Evolutionary conservation across 805 yeast species (phyloP).

Genomic region (Ogataea siamensis): DNA sequence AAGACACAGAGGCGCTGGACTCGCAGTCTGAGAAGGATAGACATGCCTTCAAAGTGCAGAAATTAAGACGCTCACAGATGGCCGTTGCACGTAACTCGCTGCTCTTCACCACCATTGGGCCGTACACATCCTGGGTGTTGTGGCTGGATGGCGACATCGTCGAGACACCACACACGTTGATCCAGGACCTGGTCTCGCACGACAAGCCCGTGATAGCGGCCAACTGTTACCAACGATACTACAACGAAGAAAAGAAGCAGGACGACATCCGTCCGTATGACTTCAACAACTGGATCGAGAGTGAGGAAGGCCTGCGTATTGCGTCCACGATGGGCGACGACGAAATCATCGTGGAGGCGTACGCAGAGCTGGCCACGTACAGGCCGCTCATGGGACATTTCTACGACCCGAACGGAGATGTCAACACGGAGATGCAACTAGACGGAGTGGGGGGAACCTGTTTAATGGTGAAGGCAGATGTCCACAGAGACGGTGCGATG

Average conservation of each 20-base stretch:
- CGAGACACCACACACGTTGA: conserved; percentile 78
- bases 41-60: conserved; percentile 84
- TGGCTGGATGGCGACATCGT: conserved; percentile 96
- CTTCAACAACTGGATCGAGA: conserved; percentile 92
- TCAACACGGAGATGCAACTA: conserved; percentile 68
- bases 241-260: conserved; percentile 53
- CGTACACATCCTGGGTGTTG: conserved; percentile 89
- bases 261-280: conserved; percentile 81
- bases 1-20: conserved; percentile 76
- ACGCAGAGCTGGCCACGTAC: conserved; percentile 88
- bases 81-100: conserved; percentile 92
- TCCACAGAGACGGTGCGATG: conserved; percentile 99
- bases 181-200: conserved; percentile 84
- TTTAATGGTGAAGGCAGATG: conserved; percentile 92
- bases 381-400: conserved; percentile 92
- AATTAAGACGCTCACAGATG: conserved; percentile 86
- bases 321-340: conserved; percentile 77
- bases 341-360: conserved; percentile 94
- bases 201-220: conserved; percentile 88
- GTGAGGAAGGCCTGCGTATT: conserved; percentile 72
- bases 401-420: conserved; percentile 64
- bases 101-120: conserved; percentile 82
- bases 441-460: conserved; percentile 99
- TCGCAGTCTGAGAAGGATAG: conserved; percentile 83
- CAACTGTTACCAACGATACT: conserved; percentile 85